Evolutionary conservation across 208 protist genomes (phyloP).

Genomic region (Vickermania spadyakhi): DNA sequence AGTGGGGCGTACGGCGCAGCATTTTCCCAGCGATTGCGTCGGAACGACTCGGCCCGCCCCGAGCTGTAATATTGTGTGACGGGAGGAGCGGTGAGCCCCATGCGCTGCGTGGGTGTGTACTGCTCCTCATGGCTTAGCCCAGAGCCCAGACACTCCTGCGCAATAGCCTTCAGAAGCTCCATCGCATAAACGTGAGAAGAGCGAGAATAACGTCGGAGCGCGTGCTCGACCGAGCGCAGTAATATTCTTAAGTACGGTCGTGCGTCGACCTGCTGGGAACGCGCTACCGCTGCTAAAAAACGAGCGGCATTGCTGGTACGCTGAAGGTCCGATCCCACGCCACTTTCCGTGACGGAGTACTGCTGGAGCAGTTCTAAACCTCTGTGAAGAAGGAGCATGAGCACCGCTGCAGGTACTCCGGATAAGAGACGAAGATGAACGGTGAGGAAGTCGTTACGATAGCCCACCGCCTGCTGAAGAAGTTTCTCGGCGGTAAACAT

Average conservation of each 20-base stretch:
- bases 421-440: slow-evolving; percentile 52
- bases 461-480: slow-evolving; percentile 65
- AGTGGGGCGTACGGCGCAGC: slow-evolving; percentile 9
- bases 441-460: slow-evolving; percentile 67
- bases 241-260: slow-evolving; percentile 26
- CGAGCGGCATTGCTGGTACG: slow-evolving; percentile 37
- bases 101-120: slow-evolving; percentile 38
- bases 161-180: slow-evolving; percentile 50
- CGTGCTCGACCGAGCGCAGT: slow-evolving; percentile 42
- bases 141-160: slow-evolving; percentile 33
- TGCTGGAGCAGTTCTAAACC: slow-evolving; percentile 35
- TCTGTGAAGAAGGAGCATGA: slow-evolving; percentile 47
- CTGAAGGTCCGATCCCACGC: slow-evolving; percentile 20
- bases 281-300: slow-evolving; percentile 50
- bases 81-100: slow-evolving; percentile 24
- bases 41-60: slow-evolving; percentile 61
- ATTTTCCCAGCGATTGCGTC: slow-evolving; percentile 31
- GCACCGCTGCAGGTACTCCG: slow-evolving; percentile 33
- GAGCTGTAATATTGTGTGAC: slow-evolving; percentile 44
- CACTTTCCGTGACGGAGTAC: slow-evolving; percentile 33
- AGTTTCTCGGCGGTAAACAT: slow-evolving; percentile 53
- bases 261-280: slow-evolving; percentile 24
- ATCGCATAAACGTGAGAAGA: slow-evolving; percentile 36
- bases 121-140: slow-evolving; percentile 63
- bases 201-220: slow-evolving; percentile 35